A percentile compares a stretch with the other conserved stretches of the same genome.
Conservation (phyloP, 202 grass and related monocot genomes). For the Zoysia matrella region DNA sequence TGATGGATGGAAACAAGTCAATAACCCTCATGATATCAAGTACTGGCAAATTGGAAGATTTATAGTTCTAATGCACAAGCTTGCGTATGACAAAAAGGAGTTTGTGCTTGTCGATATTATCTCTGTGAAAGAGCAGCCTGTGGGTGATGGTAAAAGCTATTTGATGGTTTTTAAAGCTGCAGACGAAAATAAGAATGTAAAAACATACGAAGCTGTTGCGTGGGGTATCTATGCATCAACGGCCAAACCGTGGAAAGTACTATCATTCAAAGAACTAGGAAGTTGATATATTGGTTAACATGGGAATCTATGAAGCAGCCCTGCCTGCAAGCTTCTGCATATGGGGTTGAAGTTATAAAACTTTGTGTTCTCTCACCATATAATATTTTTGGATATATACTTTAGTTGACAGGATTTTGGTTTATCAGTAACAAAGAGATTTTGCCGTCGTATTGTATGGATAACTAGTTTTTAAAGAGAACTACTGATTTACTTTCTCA, state of each 20-base stretch:
- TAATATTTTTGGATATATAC: neutral
- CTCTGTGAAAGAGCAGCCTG: conserved; percentile 16
- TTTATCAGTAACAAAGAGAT: neutral
- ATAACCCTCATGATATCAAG: conserved; percentile 16
- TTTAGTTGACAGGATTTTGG: neutral
- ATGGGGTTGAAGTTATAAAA: neutral
- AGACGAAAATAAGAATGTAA: conserved; percentile 32
- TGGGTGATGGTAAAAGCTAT: conserved; percentile 27
- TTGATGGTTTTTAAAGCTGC: conserved; percentile 31
- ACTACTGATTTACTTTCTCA: neutral
- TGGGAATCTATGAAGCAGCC: neutral
- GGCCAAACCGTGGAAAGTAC: conserved; percentile 40
- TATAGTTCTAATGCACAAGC: conserved; percentile 35
- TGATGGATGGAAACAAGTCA: conserved; percentile 26
- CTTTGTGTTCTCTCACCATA: neutral
- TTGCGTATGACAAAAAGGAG: conserved; percentile 32
- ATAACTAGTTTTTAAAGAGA: neutral
- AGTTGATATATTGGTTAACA: neutral
- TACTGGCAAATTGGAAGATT: conserved; percentile 44
- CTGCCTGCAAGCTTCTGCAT: neutral
- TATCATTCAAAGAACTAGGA: conserved; percentile 29
- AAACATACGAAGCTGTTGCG: conserved; percentile 27
- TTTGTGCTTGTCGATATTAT: conserved; percentile 35
- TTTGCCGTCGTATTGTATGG: neutral
- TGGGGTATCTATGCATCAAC: conserved; percentile 34